Evolutionary conservation across 2,329 filamentous ascomycete genomes (phyloP), one percentile per base, ranked within the genome.

Genomic region (Colletotrichum melonis): DNA sequence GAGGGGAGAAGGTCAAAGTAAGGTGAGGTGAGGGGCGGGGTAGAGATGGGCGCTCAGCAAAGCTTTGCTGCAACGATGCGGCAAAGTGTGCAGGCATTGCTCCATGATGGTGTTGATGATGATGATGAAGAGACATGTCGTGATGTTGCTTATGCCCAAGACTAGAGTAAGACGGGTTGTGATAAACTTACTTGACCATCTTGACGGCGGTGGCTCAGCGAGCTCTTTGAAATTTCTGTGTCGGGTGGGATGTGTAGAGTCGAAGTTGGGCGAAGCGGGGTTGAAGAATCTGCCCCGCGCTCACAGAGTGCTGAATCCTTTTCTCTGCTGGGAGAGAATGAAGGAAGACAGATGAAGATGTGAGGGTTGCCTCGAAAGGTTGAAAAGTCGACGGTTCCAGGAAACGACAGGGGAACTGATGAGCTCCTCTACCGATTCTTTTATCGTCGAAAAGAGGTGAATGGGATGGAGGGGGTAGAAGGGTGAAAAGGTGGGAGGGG

Each of bases 111-210:
- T 16, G 54, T 22, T 24, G 30, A 54, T 38, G 35, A 54, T 65
- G 16, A 35, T 16, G 58, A 32, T 24, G 30, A 57, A 11, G 8
- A 56, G 56, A 71, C n/a, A 59, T 69, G 56, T 62, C 54, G 54
- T 74, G 73, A 68, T 14, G 30, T 32, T 32, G 30, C 30, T 30
- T 11, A 9, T 30, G 30, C 30, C 3, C 30, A 3, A 30, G 30
- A 30, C 30, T 11, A 9, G 30, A 30, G 30, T 30, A 3, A 30
- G 30, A 30, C 9, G 30, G 30, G 16, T 46, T 46, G 6, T 52
- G 56, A 57, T 63, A 72, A 69, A 96, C 95, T 93, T 93, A 98
- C 95, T 98, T 98, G 87, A 99, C 97, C 97, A 99, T 99, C 86
- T 95, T 98, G 93, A 89, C 95, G 94, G 95, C 94, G 85, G 91